Evolutionary conservation across 495 filamentous ascomycete species (phyloP), one percentile per base, ranked within the genome.

Genomic region (Astrocystis sublimbata): DNA sequence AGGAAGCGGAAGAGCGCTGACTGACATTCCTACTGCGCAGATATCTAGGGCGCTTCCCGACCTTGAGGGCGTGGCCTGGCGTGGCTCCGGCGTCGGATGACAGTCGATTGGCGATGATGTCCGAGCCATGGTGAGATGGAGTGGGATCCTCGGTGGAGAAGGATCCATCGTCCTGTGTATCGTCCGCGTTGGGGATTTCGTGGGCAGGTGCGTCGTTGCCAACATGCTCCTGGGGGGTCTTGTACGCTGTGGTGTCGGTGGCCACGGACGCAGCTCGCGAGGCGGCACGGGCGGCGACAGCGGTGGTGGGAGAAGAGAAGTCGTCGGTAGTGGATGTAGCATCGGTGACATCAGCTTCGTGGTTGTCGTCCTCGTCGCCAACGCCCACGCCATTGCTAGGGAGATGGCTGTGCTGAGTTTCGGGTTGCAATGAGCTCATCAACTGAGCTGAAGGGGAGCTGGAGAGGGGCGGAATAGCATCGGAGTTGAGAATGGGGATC

Each of bases 1-100:
- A 92, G 0, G 92, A 94, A 15, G 85, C 80, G 4, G 91, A 93
- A 23, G 91, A 91, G 30, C 88, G 86, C 73, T 92, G 85, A 64
- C 89, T 88, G n/a, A 83, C 83, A 67, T 90, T 84, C 24, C 92
- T 85, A 69, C 85, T 90, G 38, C 80, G 85, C 33, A 94, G 73
- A 70, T 86, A 93, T 66, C 86, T 90, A 1, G 90, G 92, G 24
- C 90, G 79, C 58, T 76, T 78, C 15, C 61, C 66, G 51, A 83
- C 64, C 62, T 75, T 69, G 60, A 79, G 62, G 65, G 78, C 63
- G 67, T 60, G 61, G n/a, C 63, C 65, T 1, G 42, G 49, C 15
- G 68, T 71, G 47, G 68, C 66, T 4, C 78, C 68, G 61, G 76
- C 63, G 42, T 79, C 69, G 43, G 58, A 31, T 21, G 75, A 63